Percentiles rank a stretch among this genome's conserved stretches.
Evolutionary conservation across 441 rosid species (phyloP).

Genomic region (Populus hybrid): DNA sequence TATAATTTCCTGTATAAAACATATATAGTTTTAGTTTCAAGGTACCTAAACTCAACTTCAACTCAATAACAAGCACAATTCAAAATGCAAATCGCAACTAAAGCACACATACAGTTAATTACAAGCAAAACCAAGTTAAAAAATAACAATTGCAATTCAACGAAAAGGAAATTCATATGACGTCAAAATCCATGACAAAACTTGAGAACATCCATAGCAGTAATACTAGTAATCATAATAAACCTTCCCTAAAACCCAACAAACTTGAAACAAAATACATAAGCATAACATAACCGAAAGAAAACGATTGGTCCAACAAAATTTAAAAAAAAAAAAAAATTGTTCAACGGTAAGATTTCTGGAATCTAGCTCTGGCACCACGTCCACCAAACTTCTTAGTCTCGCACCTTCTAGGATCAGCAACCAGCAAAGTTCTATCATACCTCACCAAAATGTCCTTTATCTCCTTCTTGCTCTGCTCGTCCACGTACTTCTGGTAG

Average conservation of each 20-base stretch:
- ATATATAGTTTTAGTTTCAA: background rate
- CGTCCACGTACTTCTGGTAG: too few relatives aligned
- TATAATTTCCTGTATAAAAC: background rate
- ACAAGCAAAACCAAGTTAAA: background rate
- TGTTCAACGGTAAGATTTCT: too few relatives aligned
- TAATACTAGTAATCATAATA: background rate
- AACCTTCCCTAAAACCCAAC: background rate
- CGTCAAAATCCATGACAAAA: background rate
- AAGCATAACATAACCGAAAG: background rate
- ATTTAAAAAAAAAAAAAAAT: too few relatives aligned
- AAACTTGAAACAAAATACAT: background rate
- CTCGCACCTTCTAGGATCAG: too few relatives aligned
- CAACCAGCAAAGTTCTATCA: too few relatives aligned
- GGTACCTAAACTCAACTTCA: background rate
- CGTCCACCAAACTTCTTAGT: too few relatives aligned
- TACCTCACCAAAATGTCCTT: too few relatives aligned
- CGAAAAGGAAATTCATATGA: background rate
- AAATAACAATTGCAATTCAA: background rate
- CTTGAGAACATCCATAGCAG: background rate
- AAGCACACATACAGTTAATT: background rate
- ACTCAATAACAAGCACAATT: background rate
- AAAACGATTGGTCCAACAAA: background rate
- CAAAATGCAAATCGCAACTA: background rate
- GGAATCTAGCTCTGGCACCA: too few relatives aligned
- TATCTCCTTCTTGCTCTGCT: too few relatives aligned